Conservation (phyloP, 192 early-diverging fungal genomes). For the Nowakowskiella sp. region DNA sequence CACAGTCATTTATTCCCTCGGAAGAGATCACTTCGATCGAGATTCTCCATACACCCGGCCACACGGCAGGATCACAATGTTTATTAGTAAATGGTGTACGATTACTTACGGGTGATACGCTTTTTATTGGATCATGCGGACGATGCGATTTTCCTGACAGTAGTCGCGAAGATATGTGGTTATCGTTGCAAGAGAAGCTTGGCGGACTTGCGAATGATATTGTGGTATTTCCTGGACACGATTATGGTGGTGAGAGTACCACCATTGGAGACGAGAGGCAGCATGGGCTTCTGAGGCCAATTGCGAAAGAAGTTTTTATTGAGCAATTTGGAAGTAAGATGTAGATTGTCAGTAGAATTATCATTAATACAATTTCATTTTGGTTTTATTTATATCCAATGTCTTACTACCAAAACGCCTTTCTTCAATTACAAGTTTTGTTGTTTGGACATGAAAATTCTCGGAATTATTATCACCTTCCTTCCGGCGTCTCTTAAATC, state of each 20-base stretch:
- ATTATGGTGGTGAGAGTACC: conserved; percentile 77
- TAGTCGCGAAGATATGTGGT: conserved; percentile 50
- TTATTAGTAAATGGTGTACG: conserved; percentile 65
- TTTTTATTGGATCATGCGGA: conserved; percentile 72
- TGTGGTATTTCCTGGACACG: conserved; percentile 84
- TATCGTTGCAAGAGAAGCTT: conserved; percentile 61
- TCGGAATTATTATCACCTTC: too few species aligned
- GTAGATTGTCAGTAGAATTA: too few species aligned
- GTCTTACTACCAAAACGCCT: too few species aligned
- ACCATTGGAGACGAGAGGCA: conserved; percentile 59
- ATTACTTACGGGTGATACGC: conserved; percentile 79
- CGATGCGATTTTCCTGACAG: conserved; percentile 79
- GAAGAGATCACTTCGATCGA: conserved; percentile 26
- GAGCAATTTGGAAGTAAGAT: too few species aligned
- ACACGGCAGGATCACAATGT: conserved; percentile 81
- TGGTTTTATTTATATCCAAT: too few species aligned
- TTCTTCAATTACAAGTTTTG: too few species aligned
- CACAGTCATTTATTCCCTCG: neutral
- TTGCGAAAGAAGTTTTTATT: too few species aligned
- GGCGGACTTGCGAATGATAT: conserved; percentile 31
- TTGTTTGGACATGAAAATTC: too few species aligned
- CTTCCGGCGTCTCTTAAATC: too few species aligned
- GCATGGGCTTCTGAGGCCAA: conserved; percentile 14
- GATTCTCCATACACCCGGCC: conserved; percentile 90
- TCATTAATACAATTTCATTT: too few species aligned